Conservation (phyloP, 2,329 filamentous ascomycete species). For the Colletotrichum ledebouriae region DNA sequence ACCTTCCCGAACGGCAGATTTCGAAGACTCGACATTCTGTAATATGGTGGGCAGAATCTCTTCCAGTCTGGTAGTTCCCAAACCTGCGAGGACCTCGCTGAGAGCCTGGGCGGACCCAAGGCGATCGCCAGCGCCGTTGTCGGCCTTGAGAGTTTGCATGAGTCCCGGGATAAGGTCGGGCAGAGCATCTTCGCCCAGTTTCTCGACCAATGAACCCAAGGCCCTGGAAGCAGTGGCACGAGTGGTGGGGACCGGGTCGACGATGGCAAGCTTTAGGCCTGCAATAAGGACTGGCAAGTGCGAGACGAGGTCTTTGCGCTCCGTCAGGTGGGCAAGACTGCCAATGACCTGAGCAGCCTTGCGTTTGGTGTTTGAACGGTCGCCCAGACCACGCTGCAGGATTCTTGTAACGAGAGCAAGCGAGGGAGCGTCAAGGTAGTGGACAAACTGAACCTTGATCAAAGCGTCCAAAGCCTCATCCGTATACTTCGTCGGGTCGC, state of each 20-base stretch:
- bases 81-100: constrained; percentile 93
- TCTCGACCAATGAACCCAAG: constrained; percentile 95
- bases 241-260: constrained; percentile 96
- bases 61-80: constrained; percentile 92
- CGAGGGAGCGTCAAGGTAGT: constrained; percentile 98
- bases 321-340: constrained; percentile 95
- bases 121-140: constrained; percentile 95
- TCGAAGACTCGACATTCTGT: constrained; percentile 93
- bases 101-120: constrained; percentile 96
- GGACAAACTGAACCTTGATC: constrained; percentile 98
- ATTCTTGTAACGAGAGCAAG: constrained; percentile 95
- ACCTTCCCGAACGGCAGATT: constrained; percentile 91
- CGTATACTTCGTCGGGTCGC: constrained; percentile 96
- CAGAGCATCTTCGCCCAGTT: constrained; percentile 94
- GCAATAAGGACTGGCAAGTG: constrained; percentile 94
- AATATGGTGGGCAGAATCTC: constrained; percentile 96
- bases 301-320: constrained; percentile 91
- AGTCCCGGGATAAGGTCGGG: constrained; percentile 97
- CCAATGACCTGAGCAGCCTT: constrained; percentile 98
- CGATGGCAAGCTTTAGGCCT: constrained; percentile 87
- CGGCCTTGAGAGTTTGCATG: constrained; percentile 97
- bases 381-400: constrained; percentile 89
- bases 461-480: constrained; percentile 93
- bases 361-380: constrained; percentile 93
- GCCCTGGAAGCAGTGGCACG: constrained; percentile 96